phyloP scores from a whole-genome alignment of 1,284 basidiomycete species.

The Anthracocystis setariae region DNA sequence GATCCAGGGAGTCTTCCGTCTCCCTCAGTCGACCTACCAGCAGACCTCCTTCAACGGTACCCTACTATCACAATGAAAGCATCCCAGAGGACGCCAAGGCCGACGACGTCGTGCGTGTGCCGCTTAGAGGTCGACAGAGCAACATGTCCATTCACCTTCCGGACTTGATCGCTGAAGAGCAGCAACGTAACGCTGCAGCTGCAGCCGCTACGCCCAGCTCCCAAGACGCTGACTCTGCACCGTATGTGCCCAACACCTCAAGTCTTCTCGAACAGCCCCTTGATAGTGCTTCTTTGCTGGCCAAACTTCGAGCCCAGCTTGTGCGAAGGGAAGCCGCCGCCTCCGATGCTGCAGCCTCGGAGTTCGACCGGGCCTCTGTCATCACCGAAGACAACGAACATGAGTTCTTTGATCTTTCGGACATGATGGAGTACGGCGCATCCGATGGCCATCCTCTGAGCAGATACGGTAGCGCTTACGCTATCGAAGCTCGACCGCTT shows the following conservation, averaged over 20 bases:
- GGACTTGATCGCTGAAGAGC: conserved; percentile 43
- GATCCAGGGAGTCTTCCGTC: conserved; percentile 53
- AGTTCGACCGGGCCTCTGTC: conserved; percentile 29
- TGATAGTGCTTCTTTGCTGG: conserved; percentile 40
- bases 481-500: conserved; percentile 27
- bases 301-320: conserved; percentile 42
- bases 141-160: conserved; percentile 40
- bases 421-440: conserved; percentile 55
- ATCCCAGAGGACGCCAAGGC: conserved; percentile 42
- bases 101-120: conserved; percentile 10
- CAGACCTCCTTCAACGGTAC: conserved; percentile 42
- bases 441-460: conserved; percentile 34
- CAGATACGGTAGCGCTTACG: conserved; percentile 28
- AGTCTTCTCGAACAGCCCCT: conserved; percentile 38
- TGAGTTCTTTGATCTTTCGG: conserved; percentile 59
- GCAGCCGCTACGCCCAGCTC: conserved; percentile 7
- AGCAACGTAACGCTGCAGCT: conserved; percentile 42
- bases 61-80: conserved; percentile 34
- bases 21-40: conserved; percentile 44
- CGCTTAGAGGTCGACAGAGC: conserved; percentile 41
- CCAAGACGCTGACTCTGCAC: background rate
- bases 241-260: conserved; percentile 25
- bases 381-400: conserved; percentile 36
- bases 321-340: conserved; percentile 43
- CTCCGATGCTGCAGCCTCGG: conserved; percentile 32